Conservation (phyloP, 208 protist species). For the Porcisia deanei region DNA sequence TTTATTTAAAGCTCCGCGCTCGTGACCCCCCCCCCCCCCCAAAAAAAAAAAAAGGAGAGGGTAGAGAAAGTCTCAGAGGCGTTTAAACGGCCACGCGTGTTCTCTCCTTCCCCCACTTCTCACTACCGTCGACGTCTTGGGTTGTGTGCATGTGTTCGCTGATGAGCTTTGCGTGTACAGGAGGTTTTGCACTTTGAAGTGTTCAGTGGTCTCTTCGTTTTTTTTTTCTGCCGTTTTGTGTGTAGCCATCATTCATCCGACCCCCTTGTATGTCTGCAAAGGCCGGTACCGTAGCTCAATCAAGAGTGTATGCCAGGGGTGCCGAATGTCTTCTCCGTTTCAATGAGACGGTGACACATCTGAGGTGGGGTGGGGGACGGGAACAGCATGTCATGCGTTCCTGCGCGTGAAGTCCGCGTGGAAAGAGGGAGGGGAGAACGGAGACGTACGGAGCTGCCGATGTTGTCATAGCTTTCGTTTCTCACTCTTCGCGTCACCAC, state of each 20-base stretch:
- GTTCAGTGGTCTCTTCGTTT: neutral
- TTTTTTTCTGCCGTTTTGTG: neutral
- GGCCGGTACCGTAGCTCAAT: neutral
- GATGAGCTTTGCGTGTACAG: neutral
- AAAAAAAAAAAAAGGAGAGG: neutral
- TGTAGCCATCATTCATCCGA: neutral
- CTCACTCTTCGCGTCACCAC: neutral
- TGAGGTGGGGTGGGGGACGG: neutral
- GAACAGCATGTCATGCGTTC: neutral
- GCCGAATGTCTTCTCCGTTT: neutral
- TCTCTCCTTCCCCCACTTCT: neutral
- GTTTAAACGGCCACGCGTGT: neutral
- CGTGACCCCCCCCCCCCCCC: too few relatives aligned
- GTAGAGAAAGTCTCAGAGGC: neutral
- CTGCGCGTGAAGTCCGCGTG: neutral
- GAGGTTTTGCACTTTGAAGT: neutral
- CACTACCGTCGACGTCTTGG: neutral
- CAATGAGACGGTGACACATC: neutral
- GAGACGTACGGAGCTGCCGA: neutral
- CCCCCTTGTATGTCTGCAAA: neutral
- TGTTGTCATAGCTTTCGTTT: neutral
- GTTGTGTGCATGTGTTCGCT: neutral
- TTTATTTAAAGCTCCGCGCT: slow-evolving; percentile 7
- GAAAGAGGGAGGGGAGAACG: neutral
- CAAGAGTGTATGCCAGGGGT: neutral